Percentiles rank a stretch among this genome's conserved stretches.
phyloP scores from a whole-genome alignment of 805 yeast species.

The Metahyphopichia silvanorum region DNA sequence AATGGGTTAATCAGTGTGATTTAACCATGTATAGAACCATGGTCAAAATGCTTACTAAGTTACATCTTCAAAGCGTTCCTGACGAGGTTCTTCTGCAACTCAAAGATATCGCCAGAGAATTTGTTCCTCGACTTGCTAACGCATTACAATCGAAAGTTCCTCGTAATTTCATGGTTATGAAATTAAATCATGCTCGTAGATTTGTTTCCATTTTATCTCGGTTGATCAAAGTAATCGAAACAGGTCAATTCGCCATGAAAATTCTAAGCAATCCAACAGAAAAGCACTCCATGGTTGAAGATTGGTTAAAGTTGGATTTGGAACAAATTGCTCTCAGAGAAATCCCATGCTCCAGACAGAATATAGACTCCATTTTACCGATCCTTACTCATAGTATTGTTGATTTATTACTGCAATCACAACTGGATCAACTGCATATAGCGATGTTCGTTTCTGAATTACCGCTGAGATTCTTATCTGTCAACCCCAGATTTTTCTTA shows the following conservation, averaged over 20 bases:
- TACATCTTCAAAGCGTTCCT: conserved; percentile 59
- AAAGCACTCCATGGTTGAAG: conserved; percentile 48
- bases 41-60: conserved; percentile 58
- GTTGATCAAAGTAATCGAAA: conserved; percentile 51
- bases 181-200: conserved; percentile 49
- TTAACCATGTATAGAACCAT: conserved; percentile 51
- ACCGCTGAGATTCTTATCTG: conserved; percentile 46
- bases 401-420: conserved; percentile 11
- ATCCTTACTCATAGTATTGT: conserved; percentile 35
- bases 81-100: conserved; percentile 51
- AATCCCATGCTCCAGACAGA: conserved; percentile 44
- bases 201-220: conserved; percentile 54
- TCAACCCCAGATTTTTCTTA: conserved; percentile 54
- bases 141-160: conserved; percentile 45
- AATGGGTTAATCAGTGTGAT: conserved; percentile 74
- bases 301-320: conserved; percentile 56
- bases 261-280: conserved; percentile 44
- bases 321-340: conserved; percentile 45
- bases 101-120: conserved; percentile 48
- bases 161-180: conserved; percentile 45
- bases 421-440: conserved; percentile 20
- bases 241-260: conserved; percentile 48
- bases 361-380: conserved; percentile 25
- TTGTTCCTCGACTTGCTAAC: conserved; percentile 43
- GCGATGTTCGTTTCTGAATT: conserved; percentile 33